Base-by-base conservation (phyloP, 1,284 basidiomycete genomes). In the Microbotryum violaceum region DNA sequence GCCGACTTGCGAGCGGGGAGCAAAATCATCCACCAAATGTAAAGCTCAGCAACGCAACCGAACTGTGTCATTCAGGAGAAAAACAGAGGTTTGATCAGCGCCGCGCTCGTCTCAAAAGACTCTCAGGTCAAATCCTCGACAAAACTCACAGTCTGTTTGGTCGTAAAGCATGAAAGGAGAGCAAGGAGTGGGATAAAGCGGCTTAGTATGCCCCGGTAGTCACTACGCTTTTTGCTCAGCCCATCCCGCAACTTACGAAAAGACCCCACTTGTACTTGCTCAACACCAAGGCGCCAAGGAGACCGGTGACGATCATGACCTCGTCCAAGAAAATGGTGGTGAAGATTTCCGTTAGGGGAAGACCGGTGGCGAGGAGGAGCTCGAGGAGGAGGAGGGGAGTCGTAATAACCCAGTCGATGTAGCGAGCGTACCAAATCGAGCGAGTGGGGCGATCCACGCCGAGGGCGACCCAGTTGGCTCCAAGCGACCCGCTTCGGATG, bases 341-440 rank as follows among this genome's bases (percentile, higher is more conserved):
- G 71, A 85, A 77, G 67, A 84, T 80, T 68, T 81, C 79, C 46
- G 78, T 78, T 16, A 82, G 75, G 16, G 82, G 78, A 49, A 83
- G 73, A 18, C 78, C 80, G 46, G 82, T 81, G 47, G 79, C 75
- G 61, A 83, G 75, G 21, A 82, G 74, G 23, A 85, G 73, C 52
- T 77, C 76, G 57, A 84, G 77, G 7, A 85, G 76, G 6, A 85
- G 70, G 16, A 82, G 72, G 3, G 84, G 84, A 16, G 81, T 81
- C 56, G 79, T 83, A 75, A 83, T 70, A 54, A 65, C 69, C 79
- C 81, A 82, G 67, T 81, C 79, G 70, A 83, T 82, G 71, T 82
- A 83, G 49, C 82, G 76, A 1, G 77, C 78, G 50, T 78, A 83
- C 82, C 79, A 85, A 60, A 85, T 78, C 63, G 81, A 78, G 48